Evolutionary conservation across 306 rosid genomes (phyloP).

Genomic region (Mimosa pudica): DNA sequence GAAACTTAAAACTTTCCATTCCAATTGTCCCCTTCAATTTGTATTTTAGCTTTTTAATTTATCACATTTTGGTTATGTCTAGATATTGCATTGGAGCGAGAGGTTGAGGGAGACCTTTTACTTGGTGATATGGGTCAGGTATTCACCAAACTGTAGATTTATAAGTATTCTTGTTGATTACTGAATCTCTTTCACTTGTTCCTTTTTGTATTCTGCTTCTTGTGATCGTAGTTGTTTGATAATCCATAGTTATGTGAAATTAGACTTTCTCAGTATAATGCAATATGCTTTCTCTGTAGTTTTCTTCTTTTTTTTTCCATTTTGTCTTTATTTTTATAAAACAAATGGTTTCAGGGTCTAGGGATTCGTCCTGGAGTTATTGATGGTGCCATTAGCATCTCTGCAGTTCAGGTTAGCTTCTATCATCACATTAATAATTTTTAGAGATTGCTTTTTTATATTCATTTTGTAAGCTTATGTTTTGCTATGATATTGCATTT

Average conservation of each 20-base stretch:
- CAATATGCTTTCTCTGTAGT: slow-evolving; percentile 7
- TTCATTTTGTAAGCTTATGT: background rate
- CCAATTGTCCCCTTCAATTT: background rate
- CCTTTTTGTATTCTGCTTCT: slow-evolving; percentile 7
- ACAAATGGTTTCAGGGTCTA: slow-evolving; percentile 64
- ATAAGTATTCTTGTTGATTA: background rate
- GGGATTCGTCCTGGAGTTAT: slow-evolving; percentile 90
- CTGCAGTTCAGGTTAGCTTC: slow-evolving; percentile 84
- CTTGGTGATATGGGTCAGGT: slow-evolving; percentile 98
- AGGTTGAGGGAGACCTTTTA: slow-evolving; percentile 90
- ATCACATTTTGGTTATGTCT: background rate
- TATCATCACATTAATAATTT: background rate
- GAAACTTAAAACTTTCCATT: background rate
- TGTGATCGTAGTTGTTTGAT: background rate
- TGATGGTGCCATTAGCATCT: slow-evolving; percentile 93
- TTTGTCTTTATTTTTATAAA: background rate
- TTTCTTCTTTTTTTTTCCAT: no score
- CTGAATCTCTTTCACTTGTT: slow-evolving; percentile 2
- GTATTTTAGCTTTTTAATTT: background rate
- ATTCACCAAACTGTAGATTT: slow-evolving; percentile 24
- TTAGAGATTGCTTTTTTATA: slow-evolving; percentile 9
- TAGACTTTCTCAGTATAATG: background rate
- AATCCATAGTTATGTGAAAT: background rate
- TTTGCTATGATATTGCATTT: slow-evolving; percentile 2
- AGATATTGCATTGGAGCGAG: slow-evolving; percentile 87